A percentile compares a stretch with the other conserved stretches of the same genome.
Evolutionary conservation across 2,329 filamentous ascomycete species (phyloP).

Genomic region (Aspergillus texensis): DNA sequence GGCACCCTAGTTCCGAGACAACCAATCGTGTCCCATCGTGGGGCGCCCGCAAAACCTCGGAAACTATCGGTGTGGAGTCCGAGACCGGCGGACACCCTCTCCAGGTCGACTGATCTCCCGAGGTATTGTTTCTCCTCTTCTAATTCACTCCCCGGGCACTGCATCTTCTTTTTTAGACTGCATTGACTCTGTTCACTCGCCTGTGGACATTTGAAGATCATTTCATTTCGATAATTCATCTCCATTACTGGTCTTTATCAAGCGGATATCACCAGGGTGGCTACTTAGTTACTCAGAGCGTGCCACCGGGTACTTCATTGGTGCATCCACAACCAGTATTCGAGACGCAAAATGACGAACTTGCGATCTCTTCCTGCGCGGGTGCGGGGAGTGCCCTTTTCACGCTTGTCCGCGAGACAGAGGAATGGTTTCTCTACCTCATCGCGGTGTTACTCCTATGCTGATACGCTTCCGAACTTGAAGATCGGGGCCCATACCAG

Average conservation of each 20-base stretch:
- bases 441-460: conserved; percentile 45
- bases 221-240: neutral
- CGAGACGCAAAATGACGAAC: conserved; percentile 16
- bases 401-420: conserved; percentile 8
- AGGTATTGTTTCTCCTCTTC: conserved; percentile 4
- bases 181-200: neutral
- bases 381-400: conserved; percentile 17
- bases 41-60: conserved; percentile 6
- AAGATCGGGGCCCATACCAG: conserved; percentile 67
- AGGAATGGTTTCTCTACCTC: conserved; percentile 37
- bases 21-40: conserved; percentile 15
- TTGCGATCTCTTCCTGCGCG: conserved; percentile 26
- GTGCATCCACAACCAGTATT: neutral
- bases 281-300: neutral
- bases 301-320: neutral
- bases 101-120: conserved; percentile 8
- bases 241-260: neutral
- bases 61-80: conserved; percentile 16
- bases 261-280: neutral
- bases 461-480: conserved; percentile 66
- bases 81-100: conserved; percentile 18
- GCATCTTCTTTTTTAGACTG: neutral
- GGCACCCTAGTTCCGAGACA: conserved; percentile 17
- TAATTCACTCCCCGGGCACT: neutral
- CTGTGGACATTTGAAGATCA: neutral